Evolutionary conservation across 2,329 filamentous ascomycete genomes (phyloP), one percentile per base, ranked within the genome.

Genomic region (Aspergillus sp.): DNA sequence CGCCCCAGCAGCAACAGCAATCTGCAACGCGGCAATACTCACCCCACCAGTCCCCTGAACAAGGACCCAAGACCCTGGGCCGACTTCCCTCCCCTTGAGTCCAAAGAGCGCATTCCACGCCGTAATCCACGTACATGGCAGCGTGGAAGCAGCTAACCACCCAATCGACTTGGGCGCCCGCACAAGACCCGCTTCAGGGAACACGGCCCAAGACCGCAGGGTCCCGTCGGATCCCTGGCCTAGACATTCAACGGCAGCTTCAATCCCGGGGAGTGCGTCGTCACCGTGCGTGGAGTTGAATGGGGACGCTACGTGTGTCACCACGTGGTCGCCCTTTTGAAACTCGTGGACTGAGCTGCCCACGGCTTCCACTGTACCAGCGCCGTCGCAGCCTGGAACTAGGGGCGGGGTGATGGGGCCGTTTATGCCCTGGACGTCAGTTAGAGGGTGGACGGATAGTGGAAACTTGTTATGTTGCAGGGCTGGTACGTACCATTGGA

Each of bases 41-140:
- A 83, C 81, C 40, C 81, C 81, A 6, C 81, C 81, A 0, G 80
- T 83, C 3, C 81, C 81, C 61, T 83, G 80, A 1, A 77, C 79
- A 27, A 83, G 69, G 5, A 84, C 80, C 58, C 80, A 81, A 23
- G 71, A 66, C 11, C 82, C 83, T 0, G 81, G 77, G 60, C 50
- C 44, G 1, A 47, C 49, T 39, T 57, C 25, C 33, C 35, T 55
- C 6, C 56, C 52, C 23, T 55, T 50, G 9, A 59, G 33, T 1
- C 58, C 61, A 4, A 59, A 62, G 12, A 62, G 56, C 4, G 45
- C 54, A 21, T 60, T 58, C 56, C 55, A 52, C 15, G 57, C 56
- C 3, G 56, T 58, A 2, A 41, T 23, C 51, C 51, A 54, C 2
- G 45, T 54, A n/a, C 56, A 58, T 3, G 45, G 33, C 39, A 58